Percentiles rank a stretch among this genome's conserved stretches.
These are phyloP conservation scores for Colletotrichum zoysiae DNA, from an alignment of 2,329 filamentous ascomycete genomes.

Conservation along the genomic window DNA sequence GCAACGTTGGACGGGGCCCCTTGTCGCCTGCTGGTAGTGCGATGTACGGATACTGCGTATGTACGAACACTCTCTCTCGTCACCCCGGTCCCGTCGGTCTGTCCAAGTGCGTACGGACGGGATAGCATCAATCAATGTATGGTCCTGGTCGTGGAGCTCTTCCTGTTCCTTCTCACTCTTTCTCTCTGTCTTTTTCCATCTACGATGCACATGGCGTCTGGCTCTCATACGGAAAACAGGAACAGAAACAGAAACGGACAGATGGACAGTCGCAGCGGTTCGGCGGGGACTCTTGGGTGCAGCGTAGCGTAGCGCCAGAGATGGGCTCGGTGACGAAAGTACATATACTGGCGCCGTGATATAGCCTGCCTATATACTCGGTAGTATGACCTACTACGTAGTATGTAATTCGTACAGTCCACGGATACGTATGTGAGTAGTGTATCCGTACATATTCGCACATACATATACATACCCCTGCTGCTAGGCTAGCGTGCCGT, in stretches of 20 bases:
- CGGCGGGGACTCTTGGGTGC: neutral
- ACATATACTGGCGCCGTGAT: conserved; percentile 2
- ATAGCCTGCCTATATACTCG: neutral
- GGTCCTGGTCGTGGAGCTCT: neutral
- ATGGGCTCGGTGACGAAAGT: conserved; percentile 9
- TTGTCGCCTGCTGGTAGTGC: neutral
- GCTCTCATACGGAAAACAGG: neutral
- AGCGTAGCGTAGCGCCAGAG: conserved; percentile 12
- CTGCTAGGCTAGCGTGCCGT: neutral
- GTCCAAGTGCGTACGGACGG: neutral
- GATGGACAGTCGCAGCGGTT: neutral
- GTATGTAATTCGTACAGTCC: too few relatives aligned
- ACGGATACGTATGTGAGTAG: too few relatives aligned
- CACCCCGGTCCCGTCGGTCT: neutral
- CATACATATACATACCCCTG: neutral
- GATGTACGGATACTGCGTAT: too few relatives aligned
- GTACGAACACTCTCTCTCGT: neutral
- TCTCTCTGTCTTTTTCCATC: neutral
- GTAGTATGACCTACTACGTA: too few relatives aligned
- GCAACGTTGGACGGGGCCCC: conserved; percentile 39
- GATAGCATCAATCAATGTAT: neutral
- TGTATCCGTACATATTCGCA: too few relatives aligned
- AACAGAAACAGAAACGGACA: neutral
- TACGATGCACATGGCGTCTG: neutral
- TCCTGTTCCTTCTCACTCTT: neutral